phyloP scores from a whole-genome alignment of 768 basidiomycete species.

The Pleurotus citrinopileatus region DNA sequence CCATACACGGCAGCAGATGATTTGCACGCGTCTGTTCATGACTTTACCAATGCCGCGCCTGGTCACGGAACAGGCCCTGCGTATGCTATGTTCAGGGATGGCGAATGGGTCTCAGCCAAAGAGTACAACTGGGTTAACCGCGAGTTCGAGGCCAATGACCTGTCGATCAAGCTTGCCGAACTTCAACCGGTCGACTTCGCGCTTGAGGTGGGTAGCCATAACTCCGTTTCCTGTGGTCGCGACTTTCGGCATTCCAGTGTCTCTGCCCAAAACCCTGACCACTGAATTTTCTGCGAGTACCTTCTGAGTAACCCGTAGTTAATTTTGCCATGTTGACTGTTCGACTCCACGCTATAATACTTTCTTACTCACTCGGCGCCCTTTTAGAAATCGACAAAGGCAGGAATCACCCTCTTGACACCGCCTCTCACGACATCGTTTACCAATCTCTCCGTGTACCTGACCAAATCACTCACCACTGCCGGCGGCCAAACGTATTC shows the following conservation, averaged over 20 bases:
- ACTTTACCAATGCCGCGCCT: too few species aligned
- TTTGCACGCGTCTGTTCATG: neutral
- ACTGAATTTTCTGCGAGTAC: too few species aligned
- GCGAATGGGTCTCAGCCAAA: conserved; percentile 62
- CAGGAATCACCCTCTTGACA: conserved; percentile 25
- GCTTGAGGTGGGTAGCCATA: conserved; percentile 35
- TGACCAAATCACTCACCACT: conserved; percentile 37
- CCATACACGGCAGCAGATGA: neutral
- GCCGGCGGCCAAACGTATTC: conserved; percentile 44
- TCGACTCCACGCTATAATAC: too few species aligned
- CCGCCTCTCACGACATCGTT: conserved; percentile 41
- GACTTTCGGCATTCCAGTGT: too few species aligned
- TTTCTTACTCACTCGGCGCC: conserved; percentile 10
- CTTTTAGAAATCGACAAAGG: neutral
- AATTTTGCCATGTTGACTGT: too few species aligned
- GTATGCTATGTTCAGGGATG: conserved; percentile 48
- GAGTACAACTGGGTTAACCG: conserved; percentile 49
- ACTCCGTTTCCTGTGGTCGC: too few species aligned
- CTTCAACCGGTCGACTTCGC: conserved; percentile 74
- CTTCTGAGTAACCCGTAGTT: too few species aligned
- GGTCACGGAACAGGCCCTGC: conserved; percentile 30
- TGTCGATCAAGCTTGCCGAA: conserved; percentile 43
- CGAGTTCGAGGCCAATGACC: conserved; percentile 24
- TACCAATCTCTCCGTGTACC: conserved; percentile 46
- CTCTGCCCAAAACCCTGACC: too few species aligned